Evolutionary conservation across 2,329 filamentous ascomycete genomes (phyloP).

Genomic region (Cordyceps fumosorosea): DNA sequence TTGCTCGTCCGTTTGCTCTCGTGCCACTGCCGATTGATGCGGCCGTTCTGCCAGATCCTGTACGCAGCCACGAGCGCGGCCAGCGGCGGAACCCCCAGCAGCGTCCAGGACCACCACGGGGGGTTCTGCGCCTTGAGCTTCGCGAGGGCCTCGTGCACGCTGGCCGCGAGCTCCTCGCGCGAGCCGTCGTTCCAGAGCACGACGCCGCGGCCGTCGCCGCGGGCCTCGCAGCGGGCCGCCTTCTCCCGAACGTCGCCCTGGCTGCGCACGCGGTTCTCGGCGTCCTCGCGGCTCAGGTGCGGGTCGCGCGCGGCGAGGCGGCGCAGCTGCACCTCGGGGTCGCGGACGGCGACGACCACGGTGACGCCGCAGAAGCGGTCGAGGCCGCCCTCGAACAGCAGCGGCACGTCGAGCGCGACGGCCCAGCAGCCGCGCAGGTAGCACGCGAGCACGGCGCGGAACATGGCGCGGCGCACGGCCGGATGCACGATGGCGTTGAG

Average conservation of each 20-base stretch:
- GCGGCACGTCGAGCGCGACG: conserved; percentile 83
- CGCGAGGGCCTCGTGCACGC: conserved; percentile 60
- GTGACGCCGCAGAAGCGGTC: conserved; percentile 81
- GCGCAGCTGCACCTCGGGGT: conserved; percentile 75
- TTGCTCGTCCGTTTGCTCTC: conserved; percentile 38
- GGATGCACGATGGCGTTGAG: conserved; percentile 92
- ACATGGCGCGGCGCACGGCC: conserved; percentile 77
- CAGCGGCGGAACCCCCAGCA: conserved; percentile 66
- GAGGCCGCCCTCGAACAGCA: conserved; percentile 83
- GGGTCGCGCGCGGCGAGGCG: conserved; percentile 68
- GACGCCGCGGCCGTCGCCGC: conserved; percentile 59
- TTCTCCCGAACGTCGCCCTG: conserved; percentile 84
- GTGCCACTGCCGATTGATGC: conserved; percentile 65
- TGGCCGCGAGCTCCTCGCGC: conserved; percentile 59
- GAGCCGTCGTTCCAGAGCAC: conserved; percentile 89
- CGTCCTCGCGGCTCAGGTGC: conserved; percentile 78
- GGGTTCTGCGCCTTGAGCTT: conserved; percentile 59
- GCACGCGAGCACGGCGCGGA: conserved; percentile 61
- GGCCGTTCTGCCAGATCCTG: conserved; percentile 66
- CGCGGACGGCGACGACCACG: conserved; percentile 77
- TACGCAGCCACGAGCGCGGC: conserved; percentile 62
- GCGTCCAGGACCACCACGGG: conserved; percentile 74
- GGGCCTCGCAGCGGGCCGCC: conserved; percentile 63
- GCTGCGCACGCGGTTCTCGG: conserved; percentile 75
- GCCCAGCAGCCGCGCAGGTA: conserved; percentile 79